Evolutionary conservation across 306 rosid species (phyloP), one percentile per base, ranked within the genome.

Genomic region (Acacia melanoxylon): DNA sequence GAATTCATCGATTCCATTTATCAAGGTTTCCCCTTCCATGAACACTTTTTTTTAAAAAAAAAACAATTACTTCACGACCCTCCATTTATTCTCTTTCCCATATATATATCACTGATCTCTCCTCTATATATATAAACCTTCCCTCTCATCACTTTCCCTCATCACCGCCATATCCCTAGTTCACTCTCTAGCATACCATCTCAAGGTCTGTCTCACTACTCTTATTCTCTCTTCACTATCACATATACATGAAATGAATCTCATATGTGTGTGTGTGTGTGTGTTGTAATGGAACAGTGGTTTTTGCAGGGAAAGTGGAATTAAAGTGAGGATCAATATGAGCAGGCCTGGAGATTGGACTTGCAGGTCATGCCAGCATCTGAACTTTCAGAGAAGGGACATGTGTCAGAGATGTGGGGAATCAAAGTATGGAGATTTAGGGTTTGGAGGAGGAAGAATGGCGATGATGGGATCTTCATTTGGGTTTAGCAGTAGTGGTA

Each of bases 281-380:
- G 0, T 6, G 13, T 12, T 44, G 75, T 24, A 74, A 45, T 68
- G 51, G 5, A 58, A 15, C 66, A 52, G 62, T 25, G 31, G 24
- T 62, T 31, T 29, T 42, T 29, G 83, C 80, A 16, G 80, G 87
- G 19, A 2, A 59, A 24, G 5, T 35, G 65, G 27, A 33, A 42
- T 44, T 44, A 11, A 20, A 49, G 40, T n/a, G 41, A 65, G 85
- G 17, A 89, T 10, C 14, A 10, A 22, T 2, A 61, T 91, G 95
- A 91, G 85, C 83, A 78, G 95, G 67, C 95, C 95, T 15, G 95
- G 95, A 72, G 95, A 91, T 51, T 91, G 95, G 95, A 89, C 85
- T 75, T 91, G 95, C 79, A 88, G 87, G 86, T 89, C 95, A 51
- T 91, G 95, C 91, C 95, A 89, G 79, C 89, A 91, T 80, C 80